Percentiles rank a stretch among this genome's conserved stretches.
phyloP scores from a whole-genome alignment of 805 yeast genomes.

The Cyberlindnera mrakii region DNA sequence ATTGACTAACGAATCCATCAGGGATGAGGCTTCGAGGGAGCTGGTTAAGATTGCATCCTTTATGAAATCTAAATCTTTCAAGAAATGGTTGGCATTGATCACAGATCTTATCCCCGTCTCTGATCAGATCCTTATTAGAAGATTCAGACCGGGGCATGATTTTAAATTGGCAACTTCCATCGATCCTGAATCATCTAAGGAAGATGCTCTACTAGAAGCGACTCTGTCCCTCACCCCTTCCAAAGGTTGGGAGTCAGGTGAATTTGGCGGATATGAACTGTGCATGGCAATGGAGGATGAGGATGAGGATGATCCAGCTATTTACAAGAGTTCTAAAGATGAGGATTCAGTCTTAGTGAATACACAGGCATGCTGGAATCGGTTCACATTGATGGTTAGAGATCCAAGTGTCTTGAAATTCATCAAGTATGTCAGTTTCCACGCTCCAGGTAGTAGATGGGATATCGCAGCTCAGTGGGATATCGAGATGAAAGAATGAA shows the following conservation, averaged over 20 bases:
- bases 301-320: slow-evolving; percentile 71
- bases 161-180: slow-evolving; percentile 80
- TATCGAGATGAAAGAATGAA: slow-evolving; percentile 31
- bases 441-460: slow-evolving; percentile 91
- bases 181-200: slow-evolving; percentile 17
- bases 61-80: slow-evolving; percentile 55
- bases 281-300: slow-evolving; percentile 59
- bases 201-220: slow-evolving; percentile 59
- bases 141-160: slow-evolving; percentile 94
- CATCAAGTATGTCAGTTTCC: slow-evolving; percentile 83
- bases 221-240: slow-evolving; percentile 80
- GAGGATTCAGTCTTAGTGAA: slow-evolving; percentile 77
- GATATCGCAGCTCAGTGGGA: slow-evolving; percentile 81
- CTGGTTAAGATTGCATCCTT: slow-evolving; percentile 52
- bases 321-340: slow-evolving; percentile 56
- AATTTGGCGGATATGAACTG: slow-evolving; percentile 89
- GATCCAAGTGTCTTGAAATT: slow-evolving; percentile 87
- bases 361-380: slow-evolving; percentile 80
- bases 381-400: slow-evolving; percentile 66
- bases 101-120: slow-evolving; percentile 59
- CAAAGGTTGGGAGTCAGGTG: slow-evolving; percentile 82
- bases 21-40: slow-evolving; percentile 28
- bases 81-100: slow-evolving; percentile 59
- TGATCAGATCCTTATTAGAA: slow-evolving; percentile 66
- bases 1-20: slow-evolving; percentile 19